Conservation (phyloP, 805 yeast species). For the Metschnikowia drakensbergensis region DNA sequence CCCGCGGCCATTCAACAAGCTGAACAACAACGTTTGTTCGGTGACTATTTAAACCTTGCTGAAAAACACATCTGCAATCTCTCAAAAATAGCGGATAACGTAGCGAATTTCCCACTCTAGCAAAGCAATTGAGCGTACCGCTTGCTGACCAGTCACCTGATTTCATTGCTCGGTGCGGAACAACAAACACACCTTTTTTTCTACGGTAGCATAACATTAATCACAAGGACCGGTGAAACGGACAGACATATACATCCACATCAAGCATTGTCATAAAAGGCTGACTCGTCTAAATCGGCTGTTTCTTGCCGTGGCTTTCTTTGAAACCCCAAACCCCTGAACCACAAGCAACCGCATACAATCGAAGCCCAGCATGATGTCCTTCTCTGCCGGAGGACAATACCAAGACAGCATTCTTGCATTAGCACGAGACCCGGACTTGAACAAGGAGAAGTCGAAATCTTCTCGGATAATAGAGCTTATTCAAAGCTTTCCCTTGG, state of each 20-base stretch:
- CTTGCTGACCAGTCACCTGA: slow-evolving; percentile 3
- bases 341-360: background rate
- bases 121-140: background rate
- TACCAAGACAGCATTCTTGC: slow-evolving; percentile 48
- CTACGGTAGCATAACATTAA: background rate
- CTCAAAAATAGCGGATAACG: too few species aligned
- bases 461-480: slow-evolving; percentile 37
- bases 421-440: slow-evolving; percentile 46
- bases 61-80: background rate
- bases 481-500: slow-evolving; percentile 42
- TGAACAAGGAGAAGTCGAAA: slow-evolving; percentile 40
- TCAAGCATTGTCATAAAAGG: background rate
- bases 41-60: background rate
- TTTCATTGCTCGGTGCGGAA: slow-evolving; percentile 2
- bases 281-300: background rate
- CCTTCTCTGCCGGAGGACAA: slow-evolving; percentile 1
- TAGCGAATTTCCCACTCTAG: too few species aligned
- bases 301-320: background rate
- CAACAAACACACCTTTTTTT: slow-evolving; percentile 3
- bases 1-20: background rate
- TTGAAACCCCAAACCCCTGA: background rate
- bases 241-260: background rate
- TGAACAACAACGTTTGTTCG: background rate
- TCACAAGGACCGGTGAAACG: background rate
- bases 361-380: background rate